Conservation (phyloP, 176 grass and related monocot genomes). For the Eragrostis nindensis region DNA sequence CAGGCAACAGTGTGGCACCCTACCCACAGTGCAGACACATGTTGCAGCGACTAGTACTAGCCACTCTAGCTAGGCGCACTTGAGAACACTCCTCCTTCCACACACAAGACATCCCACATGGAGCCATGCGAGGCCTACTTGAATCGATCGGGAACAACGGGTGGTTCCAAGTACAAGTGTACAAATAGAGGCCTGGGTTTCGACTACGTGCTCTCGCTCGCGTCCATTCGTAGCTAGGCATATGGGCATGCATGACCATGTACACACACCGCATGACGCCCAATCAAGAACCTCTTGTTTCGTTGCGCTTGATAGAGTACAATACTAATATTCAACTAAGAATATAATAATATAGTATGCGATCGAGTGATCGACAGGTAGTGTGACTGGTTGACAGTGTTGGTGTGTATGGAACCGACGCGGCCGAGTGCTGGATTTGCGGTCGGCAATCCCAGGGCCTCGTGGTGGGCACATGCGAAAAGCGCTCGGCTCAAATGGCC, state of each 20-base stretch:
- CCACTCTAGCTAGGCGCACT: neutral
- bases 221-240: too few species aligned
- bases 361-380: too few species aligned
- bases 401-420: conserved; percentile 4
- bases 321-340: too few species aligned
- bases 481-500: neutral
- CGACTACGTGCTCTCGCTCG: too few species aligned
- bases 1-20: neutral
- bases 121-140: neutral
- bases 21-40: neutral
- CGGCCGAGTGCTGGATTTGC: conserved; percentile 31
- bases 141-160: neutral
- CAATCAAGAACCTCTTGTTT: too few species aligned
- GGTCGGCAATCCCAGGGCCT: conserved; percentile 10
- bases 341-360: too few species aligned
- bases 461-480: conserved; percentile 30
- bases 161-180: neutral
- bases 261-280: too few species aligned
- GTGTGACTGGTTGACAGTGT: neutral
- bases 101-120: neutral
- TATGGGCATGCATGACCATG: too few species aligned
- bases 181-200: neutral
- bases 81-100: neutral
- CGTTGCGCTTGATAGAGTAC: too few species aligned
- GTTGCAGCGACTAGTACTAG: neutral